These are phyloP conservation scores for Didymella arachidicola DNA, from an alignment of 2,329 filamentous ascomycete species.

Conservation along the genomic window DNA sequence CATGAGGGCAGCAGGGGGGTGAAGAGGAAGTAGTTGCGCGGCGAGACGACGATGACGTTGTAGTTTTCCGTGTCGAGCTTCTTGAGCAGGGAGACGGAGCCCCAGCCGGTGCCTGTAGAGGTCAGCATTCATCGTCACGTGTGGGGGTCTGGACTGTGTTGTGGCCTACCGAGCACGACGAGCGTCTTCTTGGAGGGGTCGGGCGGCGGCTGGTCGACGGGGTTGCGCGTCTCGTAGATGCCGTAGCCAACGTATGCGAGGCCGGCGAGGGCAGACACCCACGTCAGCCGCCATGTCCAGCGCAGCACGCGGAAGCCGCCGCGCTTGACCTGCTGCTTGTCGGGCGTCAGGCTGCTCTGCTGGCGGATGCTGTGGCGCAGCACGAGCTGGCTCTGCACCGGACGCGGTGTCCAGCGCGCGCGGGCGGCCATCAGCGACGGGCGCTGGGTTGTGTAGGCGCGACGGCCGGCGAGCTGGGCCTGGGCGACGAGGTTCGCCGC, in stretches of 20 bases:
- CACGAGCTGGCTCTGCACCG: conserved; percentile 44
- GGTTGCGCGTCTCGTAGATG: conserved; percentile 84
- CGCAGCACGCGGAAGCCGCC: conserved; percentile 70
- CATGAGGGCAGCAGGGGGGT: conserved; percentile 96
- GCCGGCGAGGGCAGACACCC: conserved; percentile 74
- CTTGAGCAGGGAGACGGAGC: conserved; percentile 93
- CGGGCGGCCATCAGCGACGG: conserved; percentile 46
- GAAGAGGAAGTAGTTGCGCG: conserved; percentile 99
- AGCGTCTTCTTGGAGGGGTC: conserved; percentile 96
- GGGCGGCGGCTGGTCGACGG: conserved; percentile 76
- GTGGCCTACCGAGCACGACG: conserved; percentile 82
- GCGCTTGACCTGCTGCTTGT: conserved; percentile 54
- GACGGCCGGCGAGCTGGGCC: conserved; percentile 46
- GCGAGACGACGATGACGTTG: conserved; percentile 97
- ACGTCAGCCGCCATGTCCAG: conserved; percentile 84
- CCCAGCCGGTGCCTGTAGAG: conserved; percentile 87
- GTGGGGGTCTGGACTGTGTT: background rate
- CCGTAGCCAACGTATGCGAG: conserved; percentile 77
- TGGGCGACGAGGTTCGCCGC: conserved; percentile 41
- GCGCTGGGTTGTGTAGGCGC: conserved; percentile 46
- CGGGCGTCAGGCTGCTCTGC: conserved; percentile 43
- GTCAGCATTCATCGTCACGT: background rate
- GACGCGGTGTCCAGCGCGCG: conserved; percentile 46
- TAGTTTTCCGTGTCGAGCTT: conserved; percentile 99
- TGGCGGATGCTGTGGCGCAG: conserved; percentile 48